Evolutionary conservation across 1,284 basidiomycete genomes (phyloP).

Genomic region (Vanrija sp.): DNA sequence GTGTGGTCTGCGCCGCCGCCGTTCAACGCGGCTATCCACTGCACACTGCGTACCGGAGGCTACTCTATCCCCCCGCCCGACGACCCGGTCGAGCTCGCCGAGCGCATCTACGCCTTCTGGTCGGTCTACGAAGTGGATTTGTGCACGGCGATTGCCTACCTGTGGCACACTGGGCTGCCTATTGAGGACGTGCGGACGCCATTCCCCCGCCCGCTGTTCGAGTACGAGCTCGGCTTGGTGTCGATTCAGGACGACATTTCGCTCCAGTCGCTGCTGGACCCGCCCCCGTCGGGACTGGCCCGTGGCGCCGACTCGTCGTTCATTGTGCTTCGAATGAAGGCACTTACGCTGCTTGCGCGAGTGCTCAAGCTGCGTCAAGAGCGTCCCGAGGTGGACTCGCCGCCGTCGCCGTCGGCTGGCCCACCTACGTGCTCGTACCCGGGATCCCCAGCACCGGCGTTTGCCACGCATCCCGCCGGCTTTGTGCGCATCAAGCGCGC

Average conservation of each 20-base stretch:
- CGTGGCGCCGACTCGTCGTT: conserved; percentile 15
- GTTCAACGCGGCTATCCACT: conserved; percentile 20
- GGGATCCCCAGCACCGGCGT: conserved; percentile 11
- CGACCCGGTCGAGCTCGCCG: conserved; percentile 24
- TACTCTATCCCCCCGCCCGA: conserved; percentile 18
- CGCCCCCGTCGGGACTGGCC: not conserved
- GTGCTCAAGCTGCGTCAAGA: conserved; percentile 20
- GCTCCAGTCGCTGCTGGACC: conserved; percentile 13
- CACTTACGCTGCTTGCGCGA: conserved; percentile 17
- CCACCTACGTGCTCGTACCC: conserved; percentile 13
- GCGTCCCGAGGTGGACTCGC: conserved; percentile 12
- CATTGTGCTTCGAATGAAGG: conserved; percentile 23
- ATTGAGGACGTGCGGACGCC: conserved; percentile 30
- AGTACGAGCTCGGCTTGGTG: conserved; percentile 25
- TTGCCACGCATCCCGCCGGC: conserved; percentile 13
- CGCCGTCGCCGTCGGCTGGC: not conserved
- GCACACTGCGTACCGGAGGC: conserved; percentile 20
- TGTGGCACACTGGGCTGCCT: conserved; percentile 30
- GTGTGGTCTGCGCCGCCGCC: conserved; percentile 15
- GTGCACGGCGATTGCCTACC: conserved; percentile 29
- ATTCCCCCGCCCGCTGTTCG: conserved; percentile 27
- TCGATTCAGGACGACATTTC: conserved; percentile 22
- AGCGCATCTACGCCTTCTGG: conserved; percentile 37
- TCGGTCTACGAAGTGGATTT: conserved; percentile 31
- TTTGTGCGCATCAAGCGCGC: conserved; percentile 14